Base-by-base conservation (phyloP, 1,284 basidiomycete species). In the Irpex sp. region DNA sequence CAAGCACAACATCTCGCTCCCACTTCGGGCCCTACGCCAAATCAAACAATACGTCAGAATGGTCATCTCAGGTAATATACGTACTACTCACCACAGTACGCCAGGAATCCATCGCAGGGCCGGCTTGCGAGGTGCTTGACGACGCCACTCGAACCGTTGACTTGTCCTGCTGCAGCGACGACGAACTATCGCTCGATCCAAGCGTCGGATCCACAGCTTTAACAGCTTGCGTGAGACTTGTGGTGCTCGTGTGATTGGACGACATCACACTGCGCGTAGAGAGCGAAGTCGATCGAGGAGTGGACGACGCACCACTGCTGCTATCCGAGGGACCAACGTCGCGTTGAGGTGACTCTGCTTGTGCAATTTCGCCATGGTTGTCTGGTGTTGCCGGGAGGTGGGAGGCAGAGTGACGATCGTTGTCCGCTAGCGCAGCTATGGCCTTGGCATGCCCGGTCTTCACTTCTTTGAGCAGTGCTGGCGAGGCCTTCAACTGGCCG, bases 31-130 rank as follows among this genome's bases (percentile, higher is more conserved):
- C 19, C 52, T 54, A 28, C 5, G n/a, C 4, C 28, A 28, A 36
- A 36, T 1, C 14, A 33, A 28, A 14, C 39, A 52, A 37, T 21
- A 33, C 35, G 28, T 47, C 28, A 14, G 55, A 37, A 28, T 16
- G 56, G 5, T 10, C 4, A 48, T 28, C 49, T 2, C 7, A 49
- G 39, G 56, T 42, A 7, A 55, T 59, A 53, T 62, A 51, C 28
- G 65, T 64, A 18, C 63, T 63, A 19, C 64, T 64, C 35, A 73
- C 70, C 55, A 67, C 68, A n/a, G 69, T 69, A 18, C 72, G 64
- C 72, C 72, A 73, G 1, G 63, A 66, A 55, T 71, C 68, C 48
- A 73, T 63, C n/a, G 68, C 63, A 33, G 53, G 21, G 19, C 39
- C 39, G 39, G 14, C 39, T 45, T n/a, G 39, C n/a, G 48, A 51